A percentile compares a stretch with the other conserved stretches of the same genome.
These are phyloP conservation scores for Escallonia rubra DNA, from an alignment of 129 eudicot genomes.

Conservation along the genomic window DNA sequence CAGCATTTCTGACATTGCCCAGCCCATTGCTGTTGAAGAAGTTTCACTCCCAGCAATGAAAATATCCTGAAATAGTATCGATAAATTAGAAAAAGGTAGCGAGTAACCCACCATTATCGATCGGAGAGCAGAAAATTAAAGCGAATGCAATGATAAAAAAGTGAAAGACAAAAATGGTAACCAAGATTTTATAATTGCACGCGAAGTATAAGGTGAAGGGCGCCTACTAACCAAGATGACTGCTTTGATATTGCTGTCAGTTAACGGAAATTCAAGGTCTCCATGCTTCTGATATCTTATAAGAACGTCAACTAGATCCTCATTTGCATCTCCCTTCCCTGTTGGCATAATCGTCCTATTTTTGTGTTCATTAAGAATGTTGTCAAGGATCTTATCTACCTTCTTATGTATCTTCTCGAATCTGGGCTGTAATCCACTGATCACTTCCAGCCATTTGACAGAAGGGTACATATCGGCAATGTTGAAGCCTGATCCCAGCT, in stretches of 20 bases:
- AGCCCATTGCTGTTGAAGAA: conserved; percentile 11
- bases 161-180: neutral
- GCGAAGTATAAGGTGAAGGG: neutral
- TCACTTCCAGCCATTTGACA: conserved; percentile 17
- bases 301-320: conserved; percentile 47
- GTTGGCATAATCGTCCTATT: neutral
- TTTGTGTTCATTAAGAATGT: conserved; percentile 32
- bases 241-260: conserved; percentile 16
- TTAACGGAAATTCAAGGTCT: conserved; percentile 7
- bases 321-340: conserved; percentile 8
- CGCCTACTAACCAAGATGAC: conserved; percentile 13
- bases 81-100: neutral
- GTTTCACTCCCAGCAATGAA: conserved; percentile 27
- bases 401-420: conserved; percentile 21
- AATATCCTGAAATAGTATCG: conserved; percentile 14
- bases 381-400: conserved; percentile 28
- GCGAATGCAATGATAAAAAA: neutral
- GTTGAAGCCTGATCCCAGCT: conserved; percentile 24
- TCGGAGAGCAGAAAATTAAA: too few relatives aligned
- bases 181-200: neutral
- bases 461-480: conserved; percentile 39
- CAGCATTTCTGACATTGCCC: conserved; percentile 38
- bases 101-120: neutral
- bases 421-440: conserved; percentile 16
- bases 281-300: conserved; percentile 13